These are phyloP conservation scores for Oryza australiensis DNA, from an alignment of 176 grass and related monocot species.

Conservation along the genomic window DNA sequence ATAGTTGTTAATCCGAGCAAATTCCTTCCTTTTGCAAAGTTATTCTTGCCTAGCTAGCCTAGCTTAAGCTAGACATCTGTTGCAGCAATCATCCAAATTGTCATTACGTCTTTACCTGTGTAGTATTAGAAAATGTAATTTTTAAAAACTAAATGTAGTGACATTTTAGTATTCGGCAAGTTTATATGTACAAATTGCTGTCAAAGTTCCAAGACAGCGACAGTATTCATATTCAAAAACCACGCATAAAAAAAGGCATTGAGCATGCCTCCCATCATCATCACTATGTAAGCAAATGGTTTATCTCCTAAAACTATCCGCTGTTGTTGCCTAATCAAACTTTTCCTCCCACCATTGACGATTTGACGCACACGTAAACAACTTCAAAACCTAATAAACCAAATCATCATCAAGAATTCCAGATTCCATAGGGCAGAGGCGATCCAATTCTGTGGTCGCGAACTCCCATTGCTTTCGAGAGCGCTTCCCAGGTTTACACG, in stretches of 20 bases:
- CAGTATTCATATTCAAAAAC: background rate
- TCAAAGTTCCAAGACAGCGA: background rate
- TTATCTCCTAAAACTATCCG: background rate
- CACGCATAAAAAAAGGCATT: background rate
- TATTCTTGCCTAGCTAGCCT: background rate
- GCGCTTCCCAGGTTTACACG: background rate
- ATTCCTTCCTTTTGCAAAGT: background rate
- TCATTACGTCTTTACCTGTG: background rate
- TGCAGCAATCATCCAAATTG: background rate
- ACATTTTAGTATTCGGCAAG: background rate
- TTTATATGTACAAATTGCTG: background rate
- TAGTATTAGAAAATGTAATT: background rate
- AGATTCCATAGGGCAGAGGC: background rate
- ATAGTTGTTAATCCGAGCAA: background rate
- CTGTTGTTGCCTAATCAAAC: conserved; percentile 13
- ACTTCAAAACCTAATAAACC: background rate
- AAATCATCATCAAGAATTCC: background rate
- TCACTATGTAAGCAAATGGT: background rate
- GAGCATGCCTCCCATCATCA: background rate
- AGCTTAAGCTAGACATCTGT: background rate
- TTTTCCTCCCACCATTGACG: background rate
- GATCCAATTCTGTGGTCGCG: conserved; percentile 1
- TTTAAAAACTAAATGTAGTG: background rate
- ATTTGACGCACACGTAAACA: background rate
- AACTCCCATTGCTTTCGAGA: too few relatives aligned